phyloP scores from a whole-genome alignment of 1,284 basidiomycete genomes.

The Rhodotorula sp. region DNA sequence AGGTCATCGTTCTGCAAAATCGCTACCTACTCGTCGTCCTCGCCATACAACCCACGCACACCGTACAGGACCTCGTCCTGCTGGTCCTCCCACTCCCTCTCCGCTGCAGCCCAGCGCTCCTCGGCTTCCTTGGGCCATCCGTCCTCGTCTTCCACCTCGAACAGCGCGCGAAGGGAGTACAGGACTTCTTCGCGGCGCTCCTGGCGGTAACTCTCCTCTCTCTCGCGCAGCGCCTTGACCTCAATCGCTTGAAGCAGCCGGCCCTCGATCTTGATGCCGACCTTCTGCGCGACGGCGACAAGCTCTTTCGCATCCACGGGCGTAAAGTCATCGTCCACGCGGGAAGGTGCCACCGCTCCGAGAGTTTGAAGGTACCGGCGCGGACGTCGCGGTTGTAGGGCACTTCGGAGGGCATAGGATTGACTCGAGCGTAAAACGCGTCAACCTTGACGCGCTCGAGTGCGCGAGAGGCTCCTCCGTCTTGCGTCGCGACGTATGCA shows the following conservation, averaged over 20 bases:
- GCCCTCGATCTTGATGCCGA: not conserved
- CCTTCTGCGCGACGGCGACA: not conserved
- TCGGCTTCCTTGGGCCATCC: not conserved
- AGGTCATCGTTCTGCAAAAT: not conserved
- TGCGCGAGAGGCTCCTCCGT: not conserved
- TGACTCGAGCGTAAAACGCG: not conserved
- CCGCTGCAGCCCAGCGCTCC: not conserved
- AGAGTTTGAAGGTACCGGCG: not conserved
- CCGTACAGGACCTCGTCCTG: not conserved
- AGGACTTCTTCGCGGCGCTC: not conserved
- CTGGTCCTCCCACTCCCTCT: not conserved
- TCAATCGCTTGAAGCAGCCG: not conserved
- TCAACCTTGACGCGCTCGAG: not conserved
- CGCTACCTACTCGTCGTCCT: not conserved
- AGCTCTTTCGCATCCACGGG: constrained; percentile 1
- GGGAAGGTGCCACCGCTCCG: not conserved
- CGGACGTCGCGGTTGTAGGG: not conserved
- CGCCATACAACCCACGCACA: too few species aligned
- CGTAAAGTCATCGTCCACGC: not conserved
- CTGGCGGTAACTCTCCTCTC: constrained; percentile 3
- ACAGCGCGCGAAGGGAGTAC: not conserved
- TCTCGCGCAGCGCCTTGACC: not conserved
- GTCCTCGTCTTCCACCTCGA: not conserved
- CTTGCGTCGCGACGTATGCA: not conserved
- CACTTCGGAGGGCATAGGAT: not conserved